A percentile compares a stretch with the other conserved stretches of the same genome.
Evolutionary conservation across 768 basidiomycete genomes (phyloP).

Genomic region (Mycena galericulata): DNA sequence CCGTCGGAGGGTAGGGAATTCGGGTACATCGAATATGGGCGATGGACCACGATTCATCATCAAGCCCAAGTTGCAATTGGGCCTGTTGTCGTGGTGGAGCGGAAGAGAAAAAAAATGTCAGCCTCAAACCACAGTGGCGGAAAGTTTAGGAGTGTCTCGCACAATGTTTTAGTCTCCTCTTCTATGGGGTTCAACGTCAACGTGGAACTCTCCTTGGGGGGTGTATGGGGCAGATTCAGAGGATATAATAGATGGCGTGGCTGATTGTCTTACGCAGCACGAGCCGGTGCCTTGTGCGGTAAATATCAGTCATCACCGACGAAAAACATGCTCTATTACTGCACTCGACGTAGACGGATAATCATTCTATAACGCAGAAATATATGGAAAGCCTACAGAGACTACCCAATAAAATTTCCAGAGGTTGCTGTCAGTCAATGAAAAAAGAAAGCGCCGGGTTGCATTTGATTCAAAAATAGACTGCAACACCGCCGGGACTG

Average conservation of each 20-base stretch:
- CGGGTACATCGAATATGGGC: conserved; percentile 74
- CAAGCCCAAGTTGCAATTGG: conserved; percentile 22
- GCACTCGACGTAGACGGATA: not conserved
- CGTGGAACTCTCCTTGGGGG: conserved; percentile 16
- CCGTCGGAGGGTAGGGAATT: conserved; percentile 70
- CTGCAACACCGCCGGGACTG: too few relatives aligned
- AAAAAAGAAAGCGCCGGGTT: too few relatives aligned
- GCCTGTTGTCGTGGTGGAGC: conserved; percentile 3
- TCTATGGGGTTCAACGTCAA: conserved; percentile 30
- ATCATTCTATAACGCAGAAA: too few relatives aligned
- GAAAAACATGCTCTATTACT: conserved; percentile 2
- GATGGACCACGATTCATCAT: conserved; percentile 68
- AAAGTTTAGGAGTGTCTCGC: conserved; percentile 3
- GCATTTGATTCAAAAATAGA: too few relatives aligned
- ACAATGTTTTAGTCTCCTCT: conserved; percentile 21
- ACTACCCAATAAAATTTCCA: too few relatives aligned
- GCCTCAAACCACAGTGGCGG: not conserved
- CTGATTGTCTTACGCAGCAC: conserved; percentile 31
- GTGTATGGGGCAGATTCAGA: not conserved
- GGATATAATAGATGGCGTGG: conserved; percentile 28
- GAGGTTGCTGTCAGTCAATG: too few relatives aligned
- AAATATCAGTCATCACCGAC: conserved; percentile 28
- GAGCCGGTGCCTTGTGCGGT: conserved; percentile 13
- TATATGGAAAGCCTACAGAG: too few relatives aligned
- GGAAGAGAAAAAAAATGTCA: conserved; percentile 22